Evolutionary conservation across 2,329 filamentous ascomycete genomes (phyloP).

Genomic region (Pseudohalonectria lignicola): DNA sequence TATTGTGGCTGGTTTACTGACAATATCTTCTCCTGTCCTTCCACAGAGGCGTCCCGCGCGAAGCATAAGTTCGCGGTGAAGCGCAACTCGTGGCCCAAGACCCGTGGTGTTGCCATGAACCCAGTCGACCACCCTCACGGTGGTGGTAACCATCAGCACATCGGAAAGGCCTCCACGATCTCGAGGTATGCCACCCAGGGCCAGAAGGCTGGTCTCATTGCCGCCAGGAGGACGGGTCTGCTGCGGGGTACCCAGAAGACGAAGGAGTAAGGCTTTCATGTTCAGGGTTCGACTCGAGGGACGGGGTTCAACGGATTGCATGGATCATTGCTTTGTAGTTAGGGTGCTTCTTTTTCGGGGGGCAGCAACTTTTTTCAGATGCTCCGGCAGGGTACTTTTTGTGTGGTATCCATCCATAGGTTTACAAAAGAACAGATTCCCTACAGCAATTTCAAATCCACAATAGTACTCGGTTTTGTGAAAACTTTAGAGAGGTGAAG

Average conservation of each 20-base stretch:
- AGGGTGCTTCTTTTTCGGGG: slow-evolving; percentile 16
- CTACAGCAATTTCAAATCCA: too few species aligned
- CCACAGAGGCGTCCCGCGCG: slow-evolving; percentile 88
- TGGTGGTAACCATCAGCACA: slow-evolving; percentile 99
- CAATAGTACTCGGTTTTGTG: too few species aligned
- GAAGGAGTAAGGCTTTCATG: slow-evolving; percentile 70
- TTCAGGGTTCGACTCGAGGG: slow-evolving; percentile 47
- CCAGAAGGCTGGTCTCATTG: slow-evolving; percentile 99
- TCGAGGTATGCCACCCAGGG: slow-evolving; percentile 93
- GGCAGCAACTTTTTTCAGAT: slow-evolving; percentile 35
- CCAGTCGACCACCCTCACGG: slow-evolving; percentile 98
- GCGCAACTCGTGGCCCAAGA: slow-evolving; percentile 99
- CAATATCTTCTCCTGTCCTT: slow-evolving; percentile 1
- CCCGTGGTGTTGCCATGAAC: slow-evolving; percentile 99
- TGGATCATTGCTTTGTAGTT: slow-evolving; percentile 33
- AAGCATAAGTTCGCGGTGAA: slow-evolving; percentile 99
- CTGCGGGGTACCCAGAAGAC: slow-evolving; percentile 99
- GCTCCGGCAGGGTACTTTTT: slow-evolving; percentile 10
- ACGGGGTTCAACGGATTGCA: slow-evolving; percentile 59
- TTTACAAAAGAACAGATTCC: neutral
- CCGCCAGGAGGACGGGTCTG: slow-evolving; percentile 98
- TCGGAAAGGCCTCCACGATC: slow-evolving; percentile 99
- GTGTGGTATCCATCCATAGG: neutral
- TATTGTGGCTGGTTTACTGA: too few species aligned
- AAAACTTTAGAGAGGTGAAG: too few species aligned